These are phyloP conservation scores for Schizonepeta tenuifolia DNA, from an alignment of 257 asterid genomes.

Conservation along the genomic window DNA sequence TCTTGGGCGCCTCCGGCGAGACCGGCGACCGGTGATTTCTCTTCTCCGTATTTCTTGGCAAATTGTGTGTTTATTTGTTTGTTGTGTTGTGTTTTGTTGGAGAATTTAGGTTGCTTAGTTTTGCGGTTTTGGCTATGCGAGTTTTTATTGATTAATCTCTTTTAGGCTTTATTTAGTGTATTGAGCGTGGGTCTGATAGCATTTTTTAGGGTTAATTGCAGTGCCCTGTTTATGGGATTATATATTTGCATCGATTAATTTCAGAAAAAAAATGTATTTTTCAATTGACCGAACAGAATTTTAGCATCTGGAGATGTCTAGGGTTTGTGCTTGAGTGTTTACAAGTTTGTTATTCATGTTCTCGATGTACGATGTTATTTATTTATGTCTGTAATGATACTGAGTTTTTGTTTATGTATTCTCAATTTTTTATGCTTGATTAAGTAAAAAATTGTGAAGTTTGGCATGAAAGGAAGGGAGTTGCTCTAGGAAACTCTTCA, in stretches of 20 bases:
- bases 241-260: not conserved
- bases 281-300: not conserved
- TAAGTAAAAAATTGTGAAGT: not conserved
- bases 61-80: not conserved
- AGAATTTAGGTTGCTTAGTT: not conserved
- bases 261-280: not conserved
- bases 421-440: not conserved
- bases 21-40: constrained; percentile 80
- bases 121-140: not conserved
- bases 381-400: not conserved
- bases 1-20: constrained; percentile 98
- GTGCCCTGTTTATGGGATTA: not conserved
- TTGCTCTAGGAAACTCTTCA: not conserved
- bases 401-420: not conserved
- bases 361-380: not conserved
- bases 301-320: not conserved
- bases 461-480: not conserved
- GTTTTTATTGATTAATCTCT: not conserved
- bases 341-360: constrained; percentile 8
- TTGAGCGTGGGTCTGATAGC: not conserved
- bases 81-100: not conserved
- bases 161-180: constrained; percentile 27
- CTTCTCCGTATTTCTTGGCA: constrained; percentile 6
- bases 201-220: constrained; percentile 23
- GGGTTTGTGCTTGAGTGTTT: constrained; percentile 17